These are phyloP conservation scores for Rhynchospora breviuscula DNA, from an alignment of 176 grass and related monocot species.

Conservation along the genomic window DNA sequence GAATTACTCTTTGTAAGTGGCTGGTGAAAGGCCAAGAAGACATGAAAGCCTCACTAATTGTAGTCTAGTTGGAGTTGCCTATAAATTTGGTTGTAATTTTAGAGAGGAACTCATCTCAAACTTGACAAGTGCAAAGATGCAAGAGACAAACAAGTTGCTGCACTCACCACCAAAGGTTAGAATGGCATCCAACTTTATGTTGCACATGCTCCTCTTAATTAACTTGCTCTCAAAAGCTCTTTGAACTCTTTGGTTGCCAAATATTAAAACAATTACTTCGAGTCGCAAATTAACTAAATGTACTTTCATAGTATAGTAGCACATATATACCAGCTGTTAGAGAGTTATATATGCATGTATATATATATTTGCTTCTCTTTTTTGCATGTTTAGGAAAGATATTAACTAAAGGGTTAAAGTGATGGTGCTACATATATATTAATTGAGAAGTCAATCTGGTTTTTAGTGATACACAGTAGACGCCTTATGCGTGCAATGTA, in stretches of 20 bases:
- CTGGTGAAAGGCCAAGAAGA: conserved; percentile 22
- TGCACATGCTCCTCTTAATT: not conserved
- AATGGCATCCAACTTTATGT: conserved; percentile 12
- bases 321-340: not conserved
- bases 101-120: conserved; percentile 1
- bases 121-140: conserved; percentile 6
- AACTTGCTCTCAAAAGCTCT: not conserved
- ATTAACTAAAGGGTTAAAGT: not conserved
- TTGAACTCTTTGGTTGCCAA: not conserved
- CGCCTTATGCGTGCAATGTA: not conserved
- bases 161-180: conserved; percentile 25
- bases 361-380: not conserved
- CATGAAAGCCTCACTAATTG: conserved; percentile 17
- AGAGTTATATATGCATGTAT: not conserved
- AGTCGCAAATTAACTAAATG: conserved; percentile 2
- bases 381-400: not conserved
- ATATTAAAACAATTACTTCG: conserved; percentile 18
- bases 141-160: conserved; percentile 19
- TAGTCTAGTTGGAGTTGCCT: conserved; percentile 8
- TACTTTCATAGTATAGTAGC: not conserved
- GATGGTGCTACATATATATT: not conserved
- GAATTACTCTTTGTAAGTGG: conserved; percentile 13
- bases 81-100: conserved; percentile 16
- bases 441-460: not conserved
- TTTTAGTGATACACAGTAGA: not conserved